phyloP scores from a whole-genome alignment of 306 rosid genomes.

The Morella rubra region DNA sequence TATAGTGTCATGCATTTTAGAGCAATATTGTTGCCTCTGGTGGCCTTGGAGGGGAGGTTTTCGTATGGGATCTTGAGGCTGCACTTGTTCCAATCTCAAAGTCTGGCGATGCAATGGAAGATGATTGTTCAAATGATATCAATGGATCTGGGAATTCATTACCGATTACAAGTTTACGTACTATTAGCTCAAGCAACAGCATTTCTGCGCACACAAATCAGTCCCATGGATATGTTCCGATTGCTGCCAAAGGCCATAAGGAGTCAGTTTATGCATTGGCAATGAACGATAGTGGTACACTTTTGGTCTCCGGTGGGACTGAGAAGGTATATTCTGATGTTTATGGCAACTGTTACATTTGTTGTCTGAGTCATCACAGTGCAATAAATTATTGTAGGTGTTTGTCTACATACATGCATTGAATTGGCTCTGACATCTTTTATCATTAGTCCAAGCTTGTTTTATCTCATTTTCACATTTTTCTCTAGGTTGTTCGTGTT shows the following conservation, averaged over 20 bases:
- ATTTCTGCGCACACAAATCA: slow-evolving; percentile 66
- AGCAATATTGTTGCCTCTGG: slow-evolving; percentile 99
- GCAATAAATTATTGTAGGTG: too few relatives aligned
- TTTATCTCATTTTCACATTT: slow-evolving; percentile 23
- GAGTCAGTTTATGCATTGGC: slow-evolving; percentile 98
- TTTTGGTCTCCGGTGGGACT: slow-evolving; percentile 98
- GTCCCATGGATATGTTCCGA: slow-evolving; percentile 81
- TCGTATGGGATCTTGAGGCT: slow-evolving; percentile 95
- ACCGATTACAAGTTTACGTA: slow-evolving; percentile 73
- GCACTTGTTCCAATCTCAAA: slow-evolving; percentile 68
- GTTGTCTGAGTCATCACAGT: not conserved
- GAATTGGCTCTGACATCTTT: slow-evolving; percentile 12
- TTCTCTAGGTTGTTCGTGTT: slow-evolving; percentile 84
- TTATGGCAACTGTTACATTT: slow-evolving; percentile 27
- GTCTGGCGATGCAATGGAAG: slow-evolving; percentile 68
- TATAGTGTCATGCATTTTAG: slow-evolving; percentile 98
- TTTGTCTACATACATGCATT: slow-evolving; percentile 1
- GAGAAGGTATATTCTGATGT: slow-evolving; percentile 71
- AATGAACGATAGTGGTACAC: slow-evolving; percentile 84
- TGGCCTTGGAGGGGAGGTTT: slow-evolving; percentile 99
- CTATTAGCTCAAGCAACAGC: slow-evolving; percentile 78
- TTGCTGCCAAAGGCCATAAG: slow-evolving; percentile 95
- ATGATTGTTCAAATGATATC: slow-evolving; percentile 70
- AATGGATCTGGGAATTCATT: slow-evolving; percentile 70
- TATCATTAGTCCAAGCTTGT: slow-evolving; percentile 12